These are phyloP conservation scores for Tetraselmis chui DNA, from an alignment of 139 green algal genomes.

Conservation along the genomic window DNA sequence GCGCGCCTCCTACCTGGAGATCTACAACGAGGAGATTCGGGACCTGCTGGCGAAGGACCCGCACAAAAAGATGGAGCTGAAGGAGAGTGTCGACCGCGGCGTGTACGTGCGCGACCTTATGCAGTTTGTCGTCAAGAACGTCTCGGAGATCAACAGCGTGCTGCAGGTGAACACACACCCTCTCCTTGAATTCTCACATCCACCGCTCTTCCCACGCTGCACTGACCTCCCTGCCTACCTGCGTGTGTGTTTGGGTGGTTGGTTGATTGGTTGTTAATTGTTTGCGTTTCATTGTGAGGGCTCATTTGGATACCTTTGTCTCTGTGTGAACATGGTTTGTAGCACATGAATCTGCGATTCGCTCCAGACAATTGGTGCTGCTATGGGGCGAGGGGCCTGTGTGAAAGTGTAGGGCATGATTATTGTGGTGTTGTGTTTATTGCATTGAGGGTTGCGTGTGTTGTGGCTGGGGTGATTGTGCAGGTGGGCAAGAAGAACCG, in stretches of 20 bases:
- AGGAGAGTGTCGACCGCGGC: constrained; percentile 50
- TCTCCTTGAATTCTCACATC: too few relatives aligned
- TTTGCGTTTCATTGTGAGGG: too few relatives aligned
- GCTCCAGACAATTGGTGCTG: too few relatives aligned
- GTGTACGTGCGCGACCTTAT: constrained; percentile 49
- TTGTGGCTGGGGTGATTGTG: neutral
- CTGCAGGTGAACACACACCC: constrained; percentile 32
- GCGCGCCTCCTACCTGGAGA: constrained; percentile 73
- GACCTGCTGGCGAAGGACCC: constrained; percentile 61
- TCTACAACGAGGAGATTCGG: constrained; percentile 86
- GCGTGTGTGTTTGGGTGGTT: too few relatives aligned
- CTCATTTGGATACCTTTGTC: too few relatives aligned
- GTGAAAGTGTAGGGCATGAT: neutral
- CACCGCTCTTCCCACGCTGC: too few relatives aligned
- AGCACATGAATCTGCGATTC: too few relatives aligned
- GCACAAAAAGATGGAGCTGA: constrained; percentile 56
- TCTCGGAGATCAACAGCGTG: constrained; percentile 53
- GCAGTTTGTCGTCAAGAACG: constrained; percentile 61
- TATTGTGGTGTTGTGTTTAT: too few relatives aligned
- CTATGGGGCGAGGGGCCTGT: neutral
- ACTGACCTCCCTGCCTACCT: too few relatives aligned
- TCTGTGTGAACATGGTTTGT: too few relatives aligned
- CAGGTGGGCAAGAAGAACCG: constrained; percentile 21
- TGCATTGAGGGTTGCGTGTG: neutral
- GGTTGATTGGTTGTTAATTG: too few relatives aligned